These are phyloP conservation scores for Solanum sejunctum DNA, from an alignment of 257 asterid genomes.

Conservation along the genomic window DNA sequence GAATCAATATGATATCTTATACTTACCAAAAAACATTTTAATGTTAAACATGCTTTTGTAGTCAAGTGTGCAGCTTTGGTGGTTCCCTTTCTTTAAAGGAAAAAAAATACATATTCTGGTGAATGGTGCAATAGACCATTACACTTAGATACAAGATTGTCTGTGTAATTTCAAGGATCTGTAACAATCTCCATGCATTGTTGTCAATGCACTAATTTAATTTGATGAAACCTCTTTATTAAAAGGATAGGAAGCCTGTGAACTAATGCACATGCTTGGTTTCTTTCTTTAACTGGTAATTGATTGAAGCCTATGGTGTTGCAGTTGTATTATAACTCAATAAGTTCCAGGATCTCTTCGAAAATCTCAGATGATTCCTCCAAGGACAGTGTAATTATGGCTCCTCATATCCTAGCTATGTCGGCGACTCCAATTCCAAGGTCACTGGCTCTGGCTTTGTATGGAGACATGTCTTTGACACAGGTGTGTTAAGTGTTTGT, in stretches of 20 bases:
- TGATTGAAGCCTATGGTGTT: slow-evolving; percentile 12
- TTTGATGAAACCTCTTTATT: background rate
- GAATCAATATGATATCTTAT: background rate
- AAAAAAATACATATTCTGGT: background rate
- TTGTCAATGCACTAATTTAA: background rate
- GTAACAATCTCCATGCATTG: background rate
- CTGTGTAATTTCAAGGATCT: background rate
- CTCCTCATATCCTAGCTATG: slow-evolving; percentile 94
- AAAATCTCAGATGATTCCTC: slow-evolving; percentile 25
- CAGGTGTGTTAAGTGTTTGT: slow-evolving; percentile 42
- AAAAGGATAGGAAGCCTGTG: background rate
- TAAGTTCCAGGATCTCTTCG: slow-evolving; percentile 36
- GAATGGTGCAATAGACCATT: background rate
- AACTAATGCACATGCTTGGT: background rate
- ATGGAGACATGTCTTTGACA: slow-evolving; percentile 95
- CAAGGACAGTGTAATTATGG: slow-evolving; percentile 43
- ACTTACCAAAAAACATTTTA: background rate
- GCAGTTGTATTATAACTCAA: slow-evolving; percentile 68
- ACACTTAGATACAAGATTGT: background rate
- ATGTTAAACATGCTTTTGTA: background rate
- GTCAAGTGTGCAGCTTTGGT: background rate
- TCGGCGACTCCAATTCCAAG: slow-evolving; percentile 99
- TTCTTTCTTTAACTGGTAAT: background rate
- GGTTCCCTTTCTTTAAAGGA: background rate
- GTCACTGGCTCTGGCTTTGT: slow-evolving; percentile 86